A percentile compares a stretch with the other conserved stretches of the same genome.
These are phyloP conservation scores for Wickerhamomyces tratensis DNA, from an alignment of 805 yeast species.

Conservation along the genomic window DNA sequence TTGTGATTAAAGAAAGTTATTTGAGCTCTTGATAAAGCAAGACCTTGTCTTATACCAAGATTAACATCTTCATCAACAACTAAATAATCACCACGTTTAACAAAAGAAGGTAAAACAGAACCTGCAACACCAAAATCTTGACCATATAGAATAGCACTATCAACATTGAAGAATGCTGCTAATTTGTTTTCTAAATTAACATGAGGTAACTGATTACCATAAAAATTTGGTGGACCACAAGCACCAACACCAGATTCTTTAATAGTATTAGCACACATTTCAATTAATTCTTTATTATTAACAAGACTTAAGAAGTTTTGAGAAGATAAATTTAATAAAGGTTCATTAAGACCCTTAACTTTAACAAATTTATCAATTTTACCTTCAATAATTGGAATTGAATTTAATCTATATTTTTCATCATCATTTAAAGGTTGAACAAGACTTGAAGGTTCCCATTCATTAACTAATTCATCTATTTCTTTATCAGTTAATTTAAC, in stretches of 20 bases:
- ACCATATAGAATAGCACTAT: slow-evolving; percentile 76
- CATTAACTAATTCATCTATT: slow-evolving; percentile 73
- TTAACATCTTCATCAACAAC: slow-evolving; percentile 77
- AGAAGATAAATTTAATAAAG: slow-evolving; percentile 59
- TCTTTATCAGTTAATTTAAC: slow-evolving; percentile 54
- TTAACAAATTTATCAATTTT: slow-evolving; percentile 26
- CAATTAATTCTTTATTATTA: no score
- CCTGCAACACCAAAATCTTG: slow-evolving; percentile 86
- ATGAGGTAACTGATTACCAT: slow-evolving; percentile 92
- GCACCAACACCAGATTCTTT: slow-evolving; percentile 75
- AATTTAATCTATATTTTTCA: slow-evolving; percentile 53
- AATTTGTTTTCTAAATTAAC: slow-evolving; percentile 67
- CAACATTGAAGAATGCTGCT: slow-evolving; percentile 68
- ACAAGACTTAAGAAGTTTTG: slow-evolving; percentile 61
- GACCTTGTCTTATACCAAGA: slow-evolving; percentile 79
- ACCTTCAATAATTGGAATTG: slow-evolving; percentile 57
- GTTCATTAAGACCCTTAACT: slow-evolving; percentile 18
- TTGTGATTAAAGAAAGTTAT: slow-evolving; percentile 72
- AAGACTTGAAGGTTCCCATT: slow-evolving; percentile 88
- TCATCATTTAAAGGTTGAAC: slow-evolving; percentile 40
- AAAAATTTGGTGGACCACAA: slow-evolving; percentile 97
- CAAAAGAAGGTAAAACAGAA: slow-evolving; percentile 85
- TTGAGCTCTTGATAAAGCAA: slow-evolving; percentile 77
- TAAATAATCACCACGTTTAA: slow-evolving; percentile 90
- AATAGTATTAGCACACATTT: background rate